phyloP scores from a whole-genome alignment of 257 asterid species.

The Rehmannia glutinosa region DNA sequence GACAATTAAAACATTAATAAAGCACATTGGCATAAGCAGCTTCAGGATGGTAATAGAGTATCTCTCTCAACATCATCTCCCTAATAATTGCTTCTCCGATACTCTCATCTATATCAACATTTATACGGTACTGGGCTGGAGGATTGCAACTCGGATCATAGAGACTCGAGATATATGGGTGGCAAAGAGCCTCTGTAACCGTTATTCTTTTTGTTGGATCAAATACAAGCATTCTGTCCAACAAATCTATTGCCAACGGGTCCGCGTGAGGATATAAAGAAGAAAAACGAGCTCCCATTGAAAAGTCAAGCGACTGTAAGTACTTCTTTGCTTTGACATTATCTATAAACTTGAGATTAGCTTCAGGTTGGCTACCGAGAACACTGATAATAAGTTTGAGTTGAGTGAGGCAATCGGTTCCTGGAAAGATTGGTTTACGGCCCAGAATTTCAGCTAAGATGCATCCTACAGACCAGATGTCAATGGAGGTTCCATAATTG shows the following conservation, averaged over 20 bases:
- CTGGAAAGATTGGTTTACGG: constrained; percentile 37
- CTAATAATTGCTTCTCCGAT: constrained; percentile 31
- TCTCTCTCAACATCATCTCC: constrained; percentile 48
- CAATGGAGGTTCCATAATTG: constrained; percentile 37
- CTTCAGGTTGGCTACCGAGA: constrained; percentile 37
- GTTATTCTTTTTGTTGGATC: constrained; percentile 41
- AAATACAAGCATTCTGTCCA: constrained; percentile 39
- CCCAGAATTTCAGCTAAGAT: constrained; percentile 44
- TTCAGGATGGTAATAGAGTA: constrained; percentile 34
- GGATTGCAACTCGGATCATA: constrained; percentile 36
- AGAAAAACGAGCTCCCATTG: constrained; percentile 21
- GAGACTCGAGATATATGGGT: constrained; percentile 36
- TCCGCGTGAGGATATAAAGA: constrained; percentile 31
- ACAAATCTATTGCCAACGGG: constrained; percentile 36
- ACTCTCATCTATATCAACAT: constrained; percentile 37
- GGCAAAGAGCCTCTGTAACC: constrained; percentile 36
- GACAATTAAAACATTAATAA: not conserved
- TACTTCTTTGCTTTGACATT: constrained; percentile 27
- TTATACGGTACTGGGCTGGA: constrained; percentile 28
- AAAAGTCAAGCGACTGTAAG: constrained; percentile 13
- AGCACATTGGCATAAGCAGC: constrained; percentile 25
- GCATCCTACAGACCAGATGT: constrained; percentile 43
- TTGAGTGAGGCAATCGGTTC: constrained; percentile 35
- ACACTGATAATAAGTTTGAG: constrained; percentile 36
- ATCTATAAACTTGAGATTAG: constrained; percentile 32